A percentile compares a stretch with the other conserved stretches of the same genome.
phyloP scores from a whole-genome alignment of 1,284 basidiomycete genomes.

The Cryptococcus sp. region DNA sequence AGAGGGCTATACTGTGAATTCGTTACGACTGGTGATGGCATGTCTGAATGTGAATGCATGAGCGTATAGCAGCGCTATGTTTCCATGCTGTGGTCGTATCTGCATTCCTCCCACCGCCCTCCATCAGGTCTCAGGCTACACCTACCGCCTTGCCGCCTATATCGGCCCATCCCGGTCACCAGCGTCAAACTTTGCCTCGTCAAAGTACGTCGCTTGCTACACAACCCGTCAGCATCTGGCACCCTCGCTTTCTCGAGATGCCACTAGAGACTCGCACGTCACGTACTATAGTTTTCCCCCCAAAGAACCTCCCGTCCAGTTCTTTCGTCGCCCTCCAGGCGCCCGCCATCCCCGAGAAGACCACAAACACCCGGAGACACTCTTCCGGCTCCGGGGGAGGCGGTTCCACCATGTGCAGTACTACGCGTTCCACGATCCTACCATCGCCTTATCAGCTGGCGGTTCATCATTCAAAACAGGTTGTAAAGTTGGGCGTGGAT shows the following conservation, averaged over 20 bases:
- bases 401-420: slow-evolving; percentile 72
- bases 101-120: not conserved
- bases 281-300: slow-evolving; percentile 67
- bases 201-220: slow-evolving; percentile 70
- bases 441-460: slow-evolving; percentile 46
- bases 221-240: not conserved
- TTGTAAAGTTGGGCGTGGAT: slow-evolving; percentile 4
- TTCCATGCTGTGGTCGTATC: not conserved
- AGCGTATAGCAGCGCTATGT: not conserved
- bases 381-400: slow-evolving; percentile 61
- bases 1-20: not conserved
- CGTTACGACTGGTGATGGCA: not conserved
- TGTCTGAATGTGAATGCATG: not conserved
- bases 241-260: not conserved
- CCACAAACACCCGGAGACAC: slow-evolving; percentile 75
- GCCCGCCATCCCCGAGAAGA: slow-evolving; percentile 81
- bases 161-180: slow-evolving; percentile 43
- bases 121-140: not conserved
- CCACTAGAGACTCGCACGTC: not conserved
- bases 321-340: slow-evolving; percentile 92
- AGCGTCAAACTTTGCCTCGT: slow-evolving; percentile 58
- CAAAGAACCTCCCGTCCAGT: slow-evolving; percentile 86
- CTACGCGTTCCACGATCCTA: slow-evolving; percentile 81
- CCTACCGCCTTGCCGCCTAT: not conserved
- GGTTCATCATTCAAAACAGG: too few relatives aligned